phyloP scores from a whole-genome alignment of 2,329 filamentous ascomycete species.

The Calonectria pseudoturangicola region DNA sequence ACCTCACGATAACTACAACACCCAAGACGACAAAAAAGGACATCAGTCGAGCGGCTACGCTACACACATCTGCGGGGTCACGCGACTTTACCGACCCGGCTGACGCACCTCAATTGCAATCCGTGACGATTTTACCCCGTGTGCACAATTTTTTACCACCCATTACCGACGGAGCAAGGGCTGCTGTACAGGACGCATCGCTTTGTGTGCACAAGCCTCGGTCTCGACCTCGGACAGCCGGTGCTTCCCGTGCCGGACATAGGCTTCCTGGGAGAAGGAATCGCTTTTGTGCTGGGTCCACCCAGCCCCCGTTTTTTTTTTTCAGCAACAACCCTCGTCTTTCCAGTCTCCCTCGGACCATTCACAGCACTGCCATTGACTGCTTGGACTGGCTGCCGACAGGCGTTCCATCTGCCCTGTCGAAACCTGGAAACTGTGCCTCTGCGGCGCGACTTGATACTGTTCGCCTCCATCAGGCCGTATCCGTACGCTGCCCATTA shows the following conservation, averaged over 20 bases:
- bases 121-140: conserved; percentile 31
- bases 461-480: conserved; percentile 18
- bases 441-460: conserved; percentile 7
- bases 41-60: neutral
- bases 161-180: conserved; percentile 4
- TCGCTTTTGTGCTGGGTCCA: too few species aligned
- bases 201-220: conserved; percentile 23
- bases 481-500: conserved; percentile 13
- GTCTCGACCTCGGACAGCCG: conserved; percentile 28
- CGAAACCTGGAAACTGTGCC: conserved; percentile 9
- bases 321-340: conserved; percentile 3
- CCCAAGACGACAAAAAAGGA: conserved; percentile 8
- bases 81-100: conserved; percentile 35
- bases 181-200: conserved; percentile 13
- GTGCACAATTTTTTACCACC: neutral
- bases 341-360: conserved; percentile 17
- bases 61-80: conserved; percentile 24
- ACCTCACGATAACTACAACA: conserved; percentile 23
- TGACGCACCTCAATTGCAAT: conserved; percentile 24
- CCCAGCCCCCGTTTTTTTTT: neutral
- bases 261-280: too few species aligned
- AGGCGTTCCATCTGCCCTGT: conserved; percentile 24
- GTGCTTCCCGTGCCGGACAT: neutral
- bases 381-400: conserved; percentile 6
- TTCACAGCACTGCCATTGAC: conserved; percentile 32